Evolutionary conservation across 1,284 basidiomycete species (phyloP).

Genomic region (Melampsora abietis-canadensis): DNA sequence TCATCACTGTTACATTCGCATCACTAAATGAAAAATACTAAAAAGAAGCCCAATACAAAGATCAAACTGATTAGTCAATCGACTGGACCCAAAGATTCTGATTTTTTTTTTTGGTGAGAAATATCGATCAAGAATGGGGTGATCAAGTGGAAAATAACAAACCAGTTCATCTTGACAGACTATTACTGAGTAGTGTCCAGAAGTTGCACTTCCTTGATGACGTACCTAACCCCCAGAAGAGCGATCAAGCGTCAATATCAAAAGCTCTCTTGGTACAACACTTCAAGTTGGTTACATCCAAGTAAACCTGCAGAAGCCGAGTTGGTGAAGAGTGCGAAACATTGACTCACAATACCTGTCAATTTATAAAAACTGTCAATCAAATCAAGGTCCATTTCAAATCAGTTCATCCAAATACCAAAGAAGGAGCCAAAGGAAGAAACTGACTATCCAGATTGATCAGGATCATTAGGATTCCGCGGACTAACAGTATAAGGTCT

Average conservation of each 20-base stretch:
- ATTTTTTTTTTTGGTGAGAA: neutral
- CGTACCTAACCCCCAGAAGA: conserved; percentile 8
- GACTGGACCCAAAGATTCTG: too few relatives aligned
- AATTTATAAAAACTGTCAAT: conserved; percentile 17
- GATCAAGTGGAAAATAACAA: neutral
- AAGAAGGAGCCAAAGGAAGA: neutral
- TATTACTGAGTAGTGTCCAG: conserved; percentile 39
- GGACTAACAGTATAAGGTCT: conserved; percentile 15
- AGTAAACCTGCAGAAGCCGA: neutral
- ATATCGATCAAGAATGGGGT: too few relatives aligned
- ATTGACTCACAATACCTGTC: conserved; percentile 28
- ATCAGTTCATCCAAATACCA: neutral
- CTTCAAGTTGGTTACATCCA: neutral
- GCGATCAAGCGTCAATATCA: neutral
- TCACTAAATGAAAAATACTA: conserved; percentile 43
- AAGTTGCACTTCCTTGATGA: conserved; percentile 39
- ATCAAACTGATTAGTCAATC: neutral
- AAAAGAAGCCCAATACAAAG: neutral
- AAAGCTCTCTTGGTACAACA: neutral
- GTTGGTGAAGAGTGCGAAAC: neutral
- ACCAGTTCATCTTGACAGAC: conserved; percentile 42
- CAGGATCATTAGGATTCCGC: neutral
- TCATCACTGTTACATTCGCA: conserved; percentile 11
- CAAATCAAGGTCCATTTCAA: neutral
- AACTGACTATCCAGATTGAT: conserved; percentile 3